Base-by-base conservation (phyloP, 805 yeast genomes). In the Candida adriatica region DNA sequence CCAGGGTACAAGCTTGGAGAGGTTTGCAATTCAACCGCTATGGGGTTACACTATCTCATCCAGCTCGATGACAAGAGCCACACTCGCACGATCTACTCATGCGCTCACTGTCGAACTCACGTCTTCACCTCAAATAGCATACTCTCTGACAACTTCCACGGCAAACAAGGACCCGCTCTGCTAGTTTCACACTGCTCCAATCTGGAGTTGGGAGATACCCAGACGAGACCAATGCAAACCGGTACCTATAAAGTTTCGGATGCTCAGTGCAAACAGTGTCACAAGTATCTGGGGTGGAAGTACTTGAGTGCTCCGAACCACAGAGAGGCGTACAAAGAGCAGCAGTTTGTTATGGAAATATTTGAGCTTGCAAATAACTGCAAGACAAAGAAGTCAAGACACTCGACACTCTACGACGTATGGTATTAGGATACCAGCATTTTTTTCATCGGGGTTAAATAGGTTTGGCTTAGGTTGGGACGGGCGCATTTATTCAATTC, bases 231-330 rank as follows among this genome's bases (percentile, higher is more conserved):
- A 23, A 77, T 79, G 85, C 58, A 68, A 18, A 76, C 84, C 1
- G 86, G 85, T 1, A 49, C 49, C 16, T 79, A 75, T 43, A 46
- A 60, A 0, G 80, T 79, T 3, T 66, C 75, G 37, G 79, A 75
- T 43, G 63, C 76, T 18, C 45, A 46, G 22, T 79, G 86, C 45
- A 68, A 64, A 27, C 70, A 68, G 39, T 79, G 86, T 47, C 56
- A 58, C 30, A 49, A 54, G 5, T 54, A 67, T 31, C 56, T 79
- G 13, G 86, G 85, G 4, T 79, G 86, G 86, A 69, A 66, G 38
- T 79, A 79, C 44, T 48, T 75, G 24, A 60, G 59, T 42, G 67
- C 79, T 27, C 64, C 61, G 19, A 52, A 57, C 18, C 44, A 45
- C 14, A 51, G 59, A 13, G 78, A 75, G 55, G 58, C 62, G 37